A percentile compares a stretch with the other conserved stretches of the same genome.
Conservation (phyloP, 2,329 filamentous ascomycete genomes). For the Ambrosiella beaveri region DNA sequence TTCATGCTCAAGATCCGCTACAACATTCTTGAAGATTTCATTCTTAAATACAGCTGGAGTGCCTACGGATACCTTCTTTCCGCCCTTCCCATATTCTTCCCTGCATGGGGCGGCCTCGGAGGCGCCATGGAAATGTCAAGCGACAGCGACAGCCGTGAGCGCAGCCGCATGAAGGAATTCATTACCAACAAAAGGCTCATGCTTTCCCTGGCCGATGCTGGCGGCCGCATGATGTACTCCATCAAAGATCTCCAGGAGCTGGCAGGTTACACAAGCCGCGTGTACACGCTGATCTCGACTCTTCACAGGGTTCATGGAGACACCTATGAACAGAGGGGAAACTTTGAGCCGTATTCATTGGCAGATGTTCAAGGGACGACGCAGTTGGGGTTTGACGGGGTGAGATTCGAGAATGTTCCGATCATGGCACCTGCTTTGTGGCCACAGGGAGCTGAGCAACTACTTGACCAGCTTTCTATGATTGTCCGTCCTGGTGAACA, state of each 20-base stretch:
- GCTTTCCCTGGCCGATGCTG: conserved; percentile 90
- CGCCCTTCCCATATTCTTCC: conserved; percentile 82
- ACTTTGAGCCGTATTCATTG: conserved; percentile 70
- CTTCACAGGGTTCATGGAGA: conserved; percentile 84
- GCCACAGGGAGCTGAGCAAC: conserved; percentile 79
- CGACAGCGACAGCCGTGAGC: conserved; percentile 45
- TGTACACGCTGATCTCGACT: conserved; percentile 89
- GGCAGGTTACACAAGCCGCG: conserved; percentile 85
- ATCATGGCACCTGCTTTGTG: conserved; percentile 77
- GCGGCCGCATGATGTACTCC: conserved; percentile 97
- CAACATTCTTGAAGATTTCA: conserved; percentile 97
- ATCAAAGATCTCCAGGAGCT: conserved; percentile 96
- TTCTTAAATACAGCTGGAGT: conserved; percentile 97
- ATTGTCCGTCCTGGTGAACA: conserved; percentile 84
- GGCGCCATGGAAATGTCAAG: conserved; percentile 49
- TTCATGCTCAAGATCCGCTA: conserved; percentile 96
- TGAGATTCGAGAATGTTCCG: conserved; percentile 83
- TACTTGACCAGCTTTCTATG: conserved; percentile 76
- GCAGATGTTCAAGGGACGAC: conserved; percentile 86
- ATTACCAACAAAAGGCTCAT: conserved; percentile 98
- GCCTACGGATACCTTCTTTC: conserved; percentile 91
- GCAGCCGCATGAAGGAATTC: conserved; percentile 90
- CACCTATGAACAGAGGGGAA: conserved; percentile 56
- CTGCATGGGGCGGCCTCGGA: conserved; percentile 77
- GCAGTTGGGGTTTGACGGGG: conserved; percentile 87